Percentiles rank a stretch among this genome's conserved stretches.
Conservation (phyloP, 139 green algal species). For the Chlamydomonas sphaeroides region DNA sequence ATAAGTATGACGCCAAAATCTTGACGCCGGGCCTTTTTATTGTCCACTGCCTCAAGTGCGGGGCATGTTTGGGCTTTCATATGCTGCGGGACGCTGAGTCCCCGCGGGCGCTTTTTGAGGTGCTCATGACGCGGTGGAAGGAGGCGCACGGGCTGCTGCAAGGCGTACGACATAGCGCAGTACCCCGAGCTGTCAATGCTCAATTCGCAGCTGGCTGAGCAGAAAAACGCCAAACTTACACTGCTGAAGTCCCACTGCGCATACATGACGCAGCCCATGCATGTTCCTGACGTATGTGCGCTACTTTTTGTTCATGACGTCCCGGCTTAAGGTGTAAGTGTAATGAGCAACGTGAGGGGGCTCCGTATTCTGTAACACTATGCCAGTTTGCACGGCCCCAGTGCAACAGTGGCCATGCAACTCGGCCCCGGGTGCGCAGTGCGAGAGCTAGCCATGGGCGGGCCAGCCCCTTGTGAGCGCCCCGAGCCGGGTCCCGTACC, state of each 20-base stretch:
- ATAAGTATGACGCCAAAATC: neutral
- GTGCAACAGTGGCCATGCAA: too few relatives aligned
- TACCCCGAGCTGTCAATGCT: neutral
- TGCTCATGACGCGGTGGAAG: neutral
- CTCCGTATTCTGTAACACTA: too few relatives aligned
- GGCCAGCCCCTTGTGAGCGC: too few relatives aligned
- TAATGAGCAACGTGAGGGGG: too few relatives aligned
- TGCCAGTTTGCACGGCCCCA: too few relatives aligned
- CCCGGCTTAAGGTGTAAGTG: too few relatives aligned
- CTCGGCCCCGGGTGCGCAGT: too few relatives aligned
- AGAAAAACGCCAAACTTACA: neutral
- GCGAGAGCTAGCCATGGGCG: too few relatives aligned
- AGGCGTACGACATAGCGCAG: neutral
- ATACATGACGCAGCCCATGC: neutral
- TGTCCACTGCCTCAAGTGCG: neutral
- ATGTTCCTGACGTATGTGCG: neutral
- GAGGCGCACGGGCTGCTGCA: neutral
- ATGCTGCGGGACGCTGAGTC: neutral
- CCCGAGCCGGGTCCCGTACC: too few relatives aligned
- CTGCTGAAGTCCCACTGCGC: constrained; percentile 4
- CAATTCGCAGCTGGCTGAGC: neutral
- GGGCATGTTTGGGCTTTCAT: neutral
- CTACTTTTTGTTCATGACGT: neutral
- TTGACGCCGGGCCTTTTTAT: neutral
- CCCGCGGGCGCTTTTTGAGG: neutral